phyloP scores from a whole-genome alignment of 148 eudicot genomes.

The Silene conica region DNA sequence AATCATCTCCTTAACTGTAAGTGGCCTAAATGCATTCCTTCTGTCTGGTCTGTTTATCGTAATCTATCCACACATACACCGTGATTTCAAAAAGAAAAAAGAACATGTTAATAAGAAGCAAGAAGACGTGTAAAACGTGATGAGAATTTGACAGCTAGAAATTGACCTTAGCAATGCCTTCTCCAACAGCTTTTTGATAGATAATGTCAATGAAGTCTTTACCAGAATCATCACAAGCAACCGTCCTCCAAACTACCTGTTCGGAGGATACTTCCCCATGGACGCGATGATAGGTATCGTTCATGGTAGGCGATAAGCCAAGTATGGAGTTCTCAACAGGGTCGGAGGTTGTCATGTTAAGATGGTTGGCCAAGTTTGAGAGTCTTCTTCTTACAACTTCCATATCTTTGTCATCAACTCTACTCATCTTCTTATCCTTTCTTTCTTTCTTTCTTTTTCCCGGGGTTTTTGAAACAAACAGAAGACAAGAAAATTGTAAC shows the following conservation, averaged over 20 bases:
- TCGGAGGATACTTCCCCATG: constrained; percentile 66
- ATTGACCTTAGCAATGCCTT: constrained; percentile 80
- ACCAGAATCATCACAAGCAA: constrained; percentile 51
- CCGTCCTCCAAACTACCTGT: constrained; percentile 49
- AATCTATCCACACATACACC: constrained; percentile 37
- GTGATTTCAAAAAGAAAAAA: not conserved
- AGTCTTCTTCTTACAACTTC: constrained; percentile 38
- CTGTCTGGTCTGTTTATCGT: constrained; percentile 90
- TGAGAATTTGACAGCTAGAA: too few relatives aligned
- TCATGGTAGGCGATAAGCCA: constrained; percentile 27
- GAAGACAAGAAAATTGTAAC: constrained; percentile 3
- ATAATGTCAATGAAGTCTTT: constrained; percentile 64
- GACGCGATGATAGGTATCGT: constrained; percentile 55
- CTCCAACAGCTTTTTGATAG: constrained; percentile 80
- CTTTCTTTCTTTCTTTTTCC: not conserved
- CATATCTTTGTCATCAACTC: constrained; percentile 27
- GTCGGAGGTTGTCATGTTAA: constrained; percentile 24
- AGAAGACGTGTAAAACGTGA: too few relatives aligned
- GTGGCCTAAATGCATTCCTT: constrained; percentile 93
- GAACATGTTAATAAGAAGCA: not conserved
- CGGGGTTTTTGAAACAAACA: constrained; percentile 8
- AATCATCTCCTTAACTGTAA: constrained; percentile 77
- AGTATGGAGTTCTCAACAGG: constrained; percentile 6
- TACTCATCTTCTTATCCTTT: constrained; percentile 25
- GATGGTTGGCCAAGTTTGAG: constrained; percentile 48